Evolutionary conservation across 176 grass and related monocot genomes (phyloP), one percentile per base, ranked within the genome.

Genomic region (Puccinellia tenuiflora): DNA sequence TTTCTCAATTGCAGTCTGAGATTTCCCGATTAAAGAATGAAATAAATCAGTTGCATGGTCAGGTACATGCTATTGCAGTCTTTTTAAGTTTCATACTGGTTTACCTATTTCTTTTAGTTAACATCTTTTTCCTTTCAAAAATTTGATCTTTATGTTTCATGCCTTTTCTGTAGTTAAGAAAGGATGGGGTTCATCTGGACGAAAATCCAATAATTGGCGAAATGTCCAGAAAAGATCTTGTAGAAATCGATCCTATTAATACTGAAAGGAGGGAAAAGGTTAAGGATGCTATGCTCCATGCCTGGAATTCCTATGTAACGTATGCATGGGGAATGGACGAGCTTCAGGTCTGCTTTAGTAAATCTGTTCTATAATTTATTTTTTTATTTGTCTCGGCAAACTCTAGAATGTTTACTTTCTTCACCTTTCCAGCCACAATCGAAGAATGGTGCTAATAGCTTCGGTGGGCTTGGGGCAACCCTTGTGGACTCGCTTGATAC

Each of bases 241-340:
- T 88, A 68, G 88, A 96, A 86, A 89, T 99, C 5, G 91, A 96
- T 77, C 85, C 89, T 54, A 46, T 92, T 64, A 99, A 82, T 88
- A 76, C 87, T 51, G 88, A 89, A 87, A 93, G 93, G 79, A 90
- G 97, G 63, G 93, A 96, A 84, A 99, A 96, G 73, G 91, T 99
- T 76, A 96, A 96, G 81, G 91, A 92, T 4, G 97, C 97, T 52
- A 99, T 99, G 93, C 78, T 70, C 52, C 97, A 99, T 88, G 97
- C 93, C 55, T 99, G 97, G 97, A 94, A 89, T 82, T 99, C 97
- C 56, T 99, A 99, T 81, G 91, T 91, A 48, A 91, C 86, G 31
- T 99, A 99, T 79, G 89, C 97, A 13, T 99, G 97, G 93, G 97
- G 91, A 83, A 90, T 90, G 83, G 97, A 99, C 18, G 97, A 99